Evolutionary conservation across 352 stramenopile genomes (phyloP), one percentile per base, ranked within the genome.

Genomic region (Phytophthora kernoviae): DNA sequence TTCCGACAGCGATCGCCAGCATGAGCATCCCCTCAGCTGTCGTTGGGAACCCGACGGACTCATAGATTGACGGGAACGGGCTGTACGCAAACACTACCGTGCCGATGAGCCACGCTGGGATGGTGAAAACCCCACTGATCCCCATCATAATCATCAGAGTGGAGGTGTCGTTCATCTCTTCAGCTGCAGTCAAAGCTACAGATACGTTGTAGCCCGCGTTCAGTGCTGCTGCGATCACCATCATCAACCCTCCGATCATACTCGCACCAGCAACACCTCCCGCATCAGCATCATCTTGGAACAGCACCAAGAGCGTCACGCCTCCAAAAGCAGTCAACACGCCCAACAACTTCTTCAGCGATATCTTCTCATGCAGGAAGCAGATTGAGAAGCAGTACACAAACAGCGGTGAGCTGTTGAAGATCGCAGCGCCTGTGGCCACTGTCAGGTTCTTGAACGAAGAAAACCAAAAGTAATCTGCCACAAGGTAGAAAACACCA

Each of bases 351-450:
- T 88, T 87, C 24, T 60, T 54, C 9, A 67, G 15, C 15, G 59
- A 59, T 22, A 77, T n/a, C 26, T 68, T 54, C 44, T 88, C 79
- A 48, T 69, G 54, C 36, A 88, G 43, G 1, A 84, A 73, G 56
- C 76, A 88, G 37, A 88, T 73, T 7, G 79, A 88, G 52, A 88
- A 88, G 60, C 71, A 84, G 68, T 85, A 88, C 5, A 88, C 79
- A 51, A 88, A 87, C 10, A 88, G 62, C 26, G 79, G 79, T 14
- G 76, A 79, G 50, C 65, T 74, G 53, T 85, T 88, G 74, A 82
- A 86, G 53, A 88, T 83, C 9, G 76, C 74, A 0, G 68, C 75
- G 21, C 75, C 76, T 2, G 73, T 70, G 7, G 69, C 67, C 9
- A 87, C 76, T 36, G 63, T 87, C 53, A 87, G 56, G 54, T 65